Conservation (phyloP, 2,329 filamentous ascomycete species). For the Diaporthe destruens region DNA sequence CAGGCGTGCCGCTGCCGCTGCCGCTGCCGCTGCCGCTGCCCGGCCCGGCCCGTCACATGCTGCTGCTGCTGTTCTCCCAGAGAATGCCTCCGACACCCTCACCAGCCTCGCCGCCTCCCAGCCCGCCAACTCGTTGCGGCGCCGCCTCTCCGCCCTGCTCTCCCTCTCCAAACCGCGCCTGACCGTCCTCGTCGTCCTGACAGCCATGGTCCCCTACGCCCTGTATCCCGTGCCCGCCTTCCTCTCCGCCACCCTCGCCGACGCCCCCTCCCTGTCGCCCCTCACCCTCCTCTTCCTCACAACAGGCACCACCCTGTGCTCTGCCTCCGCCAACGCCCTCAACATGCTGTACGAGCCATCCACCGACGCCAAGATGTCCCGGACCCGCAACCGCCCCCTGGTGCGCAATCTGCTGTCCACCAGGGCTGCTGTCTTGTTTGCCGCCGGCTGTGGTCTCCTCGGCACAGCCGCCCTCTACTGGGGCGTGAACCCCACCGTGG, state of each 20-base stretch:
- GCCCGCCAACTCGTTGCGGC: slow-evolving; percentile 66
- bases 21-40: background rate
- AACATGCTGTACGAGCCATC: slow-evolving; percentile 97
- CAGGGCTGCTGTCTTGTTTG: slow-evolving; percentile 81
- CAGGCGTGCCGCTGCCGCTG: slow-evolving; percentile 35
- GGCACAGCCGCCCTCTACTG: slow-evolving; percentile 84
- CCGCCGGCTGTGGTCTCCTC: slow-evolving; percentile 74
- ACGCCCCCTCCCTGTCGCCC: slow-evolving; percentile 86
- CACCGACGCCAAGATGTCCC: slow-evolving; percentile 91
- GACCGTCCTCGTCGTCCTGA: slow-evolving; percentile 90
- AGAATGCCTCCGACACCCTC: slow-evolving; percentile 64
- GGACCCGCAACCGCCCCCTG: slow-evolving; percentile 91
- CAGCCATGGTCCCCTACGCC: slow-evolving; percentile 90
- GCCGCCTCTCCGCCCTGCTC: slow-evolving; percentile 83
- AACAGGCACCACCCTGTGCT: slow-evolving; percentile 86
- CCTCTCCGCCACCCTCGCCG: slow-evolving; percentile 71
- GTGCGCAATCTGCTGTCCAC: slow-evolving; percentile 83
- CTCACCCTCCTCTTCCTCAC: slow-evolving; percentile 94
- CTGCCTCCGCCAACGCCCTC: slow-evolving; percentile 90
- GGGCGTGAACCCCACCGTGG: slow-evolving; percentile 94
- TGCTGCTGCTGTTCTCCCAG: slow-evolving; percentile 46
- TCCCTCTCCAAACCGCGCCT: slow-evolving; percentile 96
- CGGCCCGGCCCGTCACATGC: slow-evolving; percentile 35
- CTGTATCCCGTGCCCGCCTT: slow-evolving; percentile 93
- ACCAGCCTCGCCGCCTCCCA: slow-evolving; percentile 64